Conservation (phyloP, 148 eudicot genomes). For the Chenopodium berlandieri region DNA sequence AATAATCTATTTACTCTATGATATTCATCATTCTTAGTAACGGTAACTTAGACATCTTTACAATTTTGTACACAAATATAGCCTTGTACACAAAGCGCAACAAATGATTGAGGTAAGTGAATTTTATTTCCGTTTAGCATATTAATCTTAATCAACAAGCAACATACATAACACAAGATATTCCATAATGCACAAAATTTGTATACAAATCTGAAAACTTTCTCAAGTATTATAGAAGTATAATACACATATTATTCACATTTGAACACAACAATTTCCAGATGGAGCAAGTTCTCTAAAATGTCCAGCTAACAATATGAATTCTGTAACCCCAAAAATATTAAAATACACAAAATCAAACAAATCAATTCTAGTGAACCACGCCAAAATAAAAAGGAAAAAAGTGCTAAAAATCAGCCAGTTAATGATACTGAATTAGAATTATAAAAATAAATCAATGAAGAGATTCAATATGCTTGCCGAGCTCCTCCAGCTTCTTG, state of each 20-base stretch:
- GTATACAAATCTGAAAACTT: not conserved
- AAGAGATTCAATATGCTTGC: conserved; percentile 55
- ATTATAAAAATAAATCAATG: conserved; percentile 18
- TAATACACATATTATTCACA: conserved; percentile 7
- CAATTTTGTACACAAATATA: too few relatives aligned
- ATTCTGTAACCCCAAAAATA: not conserved
- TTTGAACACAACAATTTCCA: conserved; percentile 1
- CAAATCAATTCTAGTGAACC: conserved; percentile 12
- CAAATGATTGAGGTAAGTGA: too few relatives aligned
- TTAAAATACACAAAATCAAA: conserved; percentile 18
- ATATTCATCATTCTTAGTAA: too few relatives aligned
- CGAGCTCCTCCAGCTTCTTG: conserved; percentile 63
- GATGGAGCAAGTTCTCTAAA: not conserved
- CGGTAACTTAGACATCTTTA: too few relatives aligned
- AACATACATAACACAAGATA: too few relatives aligned
- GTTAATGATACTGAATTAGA: conserved; percentile 14
- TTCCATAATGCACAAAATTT: not conserved
- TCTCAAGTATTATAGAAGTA: not conserved
- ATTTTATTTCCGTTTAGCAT: too few relatives aligned
- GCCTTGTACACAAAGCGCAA: too few relatives aligned
- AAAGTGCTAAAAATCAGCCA: conserved; percentile 8
- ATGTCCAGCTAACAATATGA: not conserved
- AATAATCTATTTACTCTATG: too few relatives aligned
- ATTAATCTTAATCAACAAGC: too few relatives aligned
- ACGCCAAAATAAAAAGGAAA: conserved; percentile 13